Evolutionary conservation across 164 flowering plant genomes (phyloP), one percentile per base, ranked within the genome.

Genomic region (Annona cherimola): DNA sequence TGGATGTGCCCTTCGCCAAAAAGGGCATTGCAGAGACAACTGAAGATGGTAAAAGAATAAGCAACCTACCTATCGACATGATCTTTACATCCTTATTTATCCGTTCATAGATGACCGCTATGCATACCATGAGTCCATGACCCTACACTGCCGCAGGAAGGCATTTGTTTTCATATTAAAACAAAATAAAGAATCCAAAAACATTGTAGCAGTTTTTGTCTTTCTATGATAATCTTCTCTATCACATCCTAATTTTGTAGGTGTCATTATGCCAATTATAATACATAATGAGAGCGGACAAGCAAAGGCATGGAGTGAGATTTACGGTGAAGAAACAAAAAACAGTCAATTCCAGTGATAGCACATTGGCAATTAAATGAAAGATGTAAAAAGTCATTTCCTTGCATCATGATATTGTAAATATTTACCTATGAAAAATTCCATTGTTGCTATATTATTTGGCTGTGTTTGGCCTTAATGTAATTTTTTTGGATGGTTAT

Each of bases 21-120:
- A 95, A 88, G 73, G 99, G 99, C 63, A 93, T 95, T 55, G 98
- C 91, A 79, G 98, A 95, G 85, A 98, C 99, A 62, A 85, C 91
- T 77, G 98, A 90, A 83, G 99, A 98, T 78, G 99, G 99, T 39
- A 91, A 86, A 81, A 89, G 92, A 84, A 93, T 95, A 72, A 89
- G 97, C 86, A 90, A 90, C 75, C 91, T 95, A 78, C 99, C 99
- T 45, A 87, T 95, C 42, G 99, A 95, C 81, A 79, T 89, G 86
- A 95, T 95, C 55, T 93, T 79, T 73, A 95, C 99, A 11, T 95
- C 99, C 55, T 81, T 94, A 9, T 74, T 95, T 66, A 93, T 95
- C 70, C 99, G 99, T 76, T 96, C 98, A 0, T 97, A 95, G 81
- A 95, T 95, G 98, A 95, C 99, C 63, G 97, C 98, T 50, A 95